Evolutionary conservation across 768 basidiomycete species (phyloP).

Genomic region (Leccinum broughii): DNA sequence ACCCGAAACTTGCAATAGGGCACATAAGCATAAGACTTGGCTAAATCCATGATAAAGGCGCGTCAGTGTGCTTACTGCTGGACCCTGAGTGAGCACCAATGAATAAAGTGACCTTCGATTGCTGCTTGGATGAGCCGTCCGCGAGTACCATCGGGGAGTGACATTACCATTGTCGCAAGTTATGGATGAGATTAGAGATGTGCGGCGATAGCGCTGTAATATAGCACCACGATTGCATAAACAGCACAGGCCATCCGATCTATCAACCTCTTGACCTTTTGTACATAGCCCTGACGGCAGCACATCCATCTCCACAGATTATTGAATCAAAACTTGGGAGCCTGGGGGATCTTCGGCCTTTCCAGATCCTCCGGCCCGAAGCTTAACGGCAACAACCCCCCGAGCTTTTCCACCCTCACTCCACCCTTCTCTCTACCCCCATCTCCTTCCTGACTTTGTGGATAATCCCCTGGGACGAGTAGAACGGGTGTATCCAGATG

Average conservation of each 20-base stretch:
- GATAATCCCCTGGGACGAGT: constrained; percentile 68
- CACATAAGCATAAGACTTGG: constrained; percentile 69
- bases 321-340: background rate
- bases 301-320: background rate
- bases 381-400: constrained; percentile 75
- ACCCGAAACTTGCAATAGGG: constrained; percentile 94
- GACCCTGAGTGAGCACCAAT: background rate
- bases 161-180: constrained; percentile 1
- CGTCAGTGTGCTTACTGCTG: background rate
- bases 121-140: constrained; percentile 56
- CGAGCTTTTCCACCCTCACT: constrained; percentile 67
- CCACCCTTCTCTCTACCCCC: constrained; percentile 34
- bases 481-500: constrained; percentile 67
- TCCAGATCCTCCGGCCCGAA: constrained; percentile 88
- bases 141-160: constrained; percentile 44
- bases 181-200: background rate
- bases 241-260: background rate
- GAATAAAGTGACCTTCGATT: constrained; percentile 17
- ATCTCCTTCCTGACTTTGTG: constrained; percentile 30
- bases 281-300: background rate
- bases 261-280: background rate
- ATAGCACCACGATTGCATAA: background rate
- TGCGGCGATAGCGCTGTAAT: background rate
- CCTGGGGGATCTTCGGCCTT: constrained; percentile 35
- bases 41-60: constrained; percentile 37